phyloP scores from a whole-genome alignment of 2,329 filamentous ascomycete species.

The Rhinocladiella similis region DNA sequence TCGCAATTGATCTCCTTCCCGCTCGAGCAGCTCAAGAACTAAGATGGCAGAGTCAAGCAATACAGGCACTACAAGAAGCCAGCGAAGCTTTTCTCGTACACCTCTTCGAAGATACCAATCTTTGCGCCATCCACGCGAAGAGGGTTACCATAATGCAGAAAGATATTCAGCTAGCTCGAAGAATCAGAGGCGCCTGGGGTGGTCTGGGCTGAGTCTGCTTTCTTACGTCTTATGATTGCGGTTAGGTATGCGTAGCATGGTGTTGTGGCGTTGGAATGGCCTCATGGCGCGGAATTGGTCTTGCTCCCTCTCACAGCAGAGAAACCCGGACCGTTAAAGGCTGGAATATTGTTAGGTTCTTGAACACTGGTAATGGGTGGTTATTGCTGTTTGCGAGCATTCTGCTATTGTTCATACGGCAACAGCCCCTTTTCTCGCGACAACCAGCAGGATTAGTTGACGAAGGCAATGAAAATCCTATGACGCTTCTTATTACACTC shows the following conservation, averaged over 20 bases:
- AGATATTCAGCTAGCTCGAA: slow-evolving; percentile 87
- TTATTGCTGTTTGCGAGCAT: neutral
- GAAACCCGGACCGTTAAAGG: neutral
- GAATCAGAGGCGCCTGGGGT: slow-evolving; percentile 77
- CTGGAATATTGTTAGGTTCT: neutral
- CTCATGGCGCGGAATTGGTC: neutral
- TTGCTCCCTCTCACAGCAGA: neutral
- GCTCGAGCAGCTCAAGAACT: slow-evolving; percentile 65
- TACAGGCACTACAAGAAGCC: slow-evolving; percentile 89
- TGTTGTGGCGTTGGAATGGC: neutral
- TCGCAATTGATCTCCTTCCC: slow-evolving; percentile 58
- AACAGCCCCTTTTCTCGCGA: too few relatives aligned
- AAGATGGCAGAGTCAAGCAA: slow-evolving; percentile 94
- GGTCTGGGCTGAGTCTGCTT: slow-evolving; percentile 55
- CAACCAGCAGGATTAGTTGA: too few relatives aligned
- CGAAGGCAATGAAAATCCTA: too few relatives aligned
- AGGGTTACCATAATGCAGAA: slow-evolving; percentile 97
- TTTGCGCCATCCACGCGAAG: slow-evolving; percentile 96
- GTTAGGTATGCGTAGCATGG: slow-evolving; percentile 5
- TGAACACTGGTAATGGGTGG: neutral
- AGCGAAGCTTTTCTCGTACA: slow-evolving; percentile 95
- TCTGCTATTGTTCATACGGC: neutral
- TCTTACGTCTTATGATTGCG: neutral
- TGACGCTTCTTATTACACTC: too few relatives aligned
- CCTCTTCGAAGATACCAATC: slow-evolving; percentile 93